Evolutionary conservation across 495 filamentous ascomycete species (phyloP), one percentile per base, ranked within the genome.

Genomic region (Penicillium arizonense): DNA sequence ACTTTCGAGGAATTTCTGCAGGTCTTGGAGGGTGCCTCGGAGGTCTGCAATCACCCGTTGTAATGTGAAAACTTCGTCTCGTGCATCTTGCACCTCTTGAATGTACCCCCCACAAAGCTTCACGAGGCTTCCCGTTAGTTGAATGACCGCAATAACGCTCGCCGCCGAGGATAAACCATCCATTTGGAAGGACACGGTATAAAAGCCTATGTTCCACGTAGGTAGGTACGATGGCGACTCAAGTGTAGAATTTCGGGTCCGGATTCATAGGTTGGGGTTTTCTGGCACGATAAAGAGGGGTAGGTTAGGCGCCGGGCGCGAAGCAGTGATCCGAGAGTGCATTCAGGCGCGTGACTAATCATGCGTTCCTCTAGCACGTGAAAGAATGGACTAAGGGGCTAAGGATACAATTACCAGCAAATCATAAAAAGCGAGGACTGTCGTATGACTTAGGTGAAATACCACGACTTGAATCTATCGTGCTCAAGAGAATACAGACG

Each of bases 31-130:
- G 23, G 39, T 62, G 5, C 36, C 45, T 48, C 55, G 47, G 20
- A 69, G 45, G 37, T 44, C 49, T 57, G 33, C 14, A 43, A 63
- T 51, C 18, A 39, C 48, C 51, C 34, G 45, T 55, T 64, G 60
- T 47, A 66, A 47, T 28, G 32, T 49, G n/a, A 57, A 21, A 52
- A 69, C 60, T 13, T 69, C 56, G 3, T 62, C 46, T 35, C 56
- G 39, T 57, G 60, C 65, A 66, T 62, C 18, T 47, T 64, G 61
- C 39, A 64, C 63, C 40, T 62, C 44, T 44, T 53, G 42, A 48
- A 69, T 69, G 45, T 66, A 69, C 28, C 60, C 61, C 26, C 65
- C 58, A 37, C 63, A 69, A 61, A 66, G 36, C 45, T 64, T 57
- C 56, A 58, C 58, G 28, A 69, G 34, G 48, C 44, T 61, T 53